These are phyloP conservation scores for Bolboschoenus planiculmis DNA, from an alignment of 176 grass and related monocot species.

Conservation along the genomic window DNA sequence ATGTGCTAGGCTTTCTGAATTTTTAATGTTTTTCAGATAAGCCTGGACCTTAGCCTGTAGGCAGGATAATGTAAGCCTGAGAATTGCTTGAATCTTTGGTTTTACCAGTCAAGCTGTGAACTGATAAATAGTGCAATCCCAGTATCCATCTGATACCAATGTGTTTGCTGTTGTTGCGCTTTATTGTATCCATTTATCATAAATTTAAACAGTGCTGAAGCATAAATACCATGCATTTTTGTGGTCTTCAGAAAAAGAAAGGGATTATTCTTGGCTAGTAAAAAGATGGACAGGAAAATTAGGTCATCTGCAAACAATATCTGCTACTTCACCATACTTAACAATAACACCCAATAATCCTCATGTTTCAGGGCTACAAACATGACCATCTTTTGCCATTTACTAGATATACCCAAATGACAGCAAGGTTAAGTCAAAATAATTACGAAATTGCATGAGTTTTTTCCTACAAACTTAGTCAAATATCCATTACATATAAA, in stretches of 20 bases:
- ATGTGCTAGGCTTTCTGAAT: constrained; percentile 34
- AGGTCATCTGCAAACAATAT: background rate
- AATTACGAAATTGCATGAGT: background rate
- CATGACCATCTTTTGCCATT: background rate
- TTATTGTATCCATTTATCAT: background rate
- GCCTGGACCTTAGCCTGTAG: constrained; percentile 75
- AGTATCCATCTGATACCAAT: background rate
- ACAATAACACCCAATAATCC: background rate
- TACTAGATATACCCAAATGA: background rate
- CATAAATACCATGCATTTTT: background rate
- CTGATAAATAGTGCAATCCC: background rate
- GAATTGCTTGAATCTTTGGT: background rate
- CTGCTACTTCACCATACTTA: background rate
- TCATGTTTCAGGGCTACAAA: background rate
- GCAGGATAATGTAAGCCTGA: background rate
- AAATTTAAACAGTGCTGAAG: background rate
- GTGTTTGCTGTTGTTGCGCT: background rate
- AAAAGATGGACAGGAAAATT: background rate
- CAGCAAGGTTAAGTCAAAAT: background rate
- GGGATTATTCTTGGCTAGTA: background rate
- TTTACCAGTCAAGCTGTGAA: background rate
- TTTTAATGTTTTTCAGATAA: constrained; percentile 73
- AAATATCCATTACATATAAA: background rate
- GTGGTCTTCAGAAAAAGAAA: background rate
- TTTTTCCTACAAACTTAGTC: background rate